Percentiles rank a stretch among this genome's conserved stretches.
Conservation (phyloP, 352 stramenopile genomes). For the Phytophthora macrochlamydospora region DNA sequence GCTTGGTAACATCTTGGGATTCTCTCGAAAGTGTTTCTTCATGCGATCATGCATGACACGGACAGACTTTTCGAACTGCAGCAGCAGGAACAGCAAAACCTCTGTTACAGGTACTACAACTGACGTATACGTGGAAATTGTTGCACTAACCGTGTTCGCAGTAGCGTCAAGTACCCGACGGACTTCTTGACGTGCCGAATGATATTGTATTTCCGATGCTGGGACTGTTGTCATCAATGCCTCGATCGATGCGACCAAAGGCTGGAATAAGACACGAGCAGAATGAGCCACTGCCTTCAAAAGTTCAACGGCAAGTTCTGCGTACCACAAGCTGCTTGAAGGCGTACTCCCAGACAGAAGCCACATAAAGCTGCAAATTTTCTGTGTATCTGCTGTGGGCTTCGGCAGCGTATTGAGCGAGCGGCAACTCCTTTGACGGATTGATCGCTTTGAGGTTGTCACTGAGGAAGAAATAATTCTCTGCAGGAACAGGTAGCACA, state of each 20-base stretch:
- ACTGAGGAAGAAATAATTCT: slow-evolving; percentile 75
- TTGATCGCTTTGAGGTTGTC: slow-evolving; percentile 61
- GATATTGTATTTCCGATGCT: slow-evolving; percentile 68
- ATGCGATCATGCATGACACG: slow-evolving; percentile 72
- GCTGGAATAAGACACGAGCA: slow-evolving; percentile 20
- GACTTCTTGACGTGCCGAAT: slow-evolving; percentile 64
- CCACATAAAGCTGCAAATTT: slow-evolving; percentile 54
- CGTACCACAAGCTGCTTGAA: slow-evolving; percentile 64
- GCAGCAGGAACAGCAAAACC: slow-evolving; percentile 5
- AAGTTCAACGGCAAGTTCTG: background rate
- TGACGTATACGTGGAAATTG: no score
- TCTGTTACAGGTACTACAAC: no score
- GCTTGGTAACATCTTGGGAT: slow-evolving; percentile 52
- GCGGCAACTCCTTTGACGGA: slow-evolving; percentile 42
- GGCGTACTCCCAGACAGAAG: slow-evolving; percentile 73
- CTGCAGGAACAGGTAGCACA: slow-evolving; percentile 16
- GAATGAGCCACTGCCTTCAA: background rate
- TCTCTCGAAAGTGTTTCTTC: slow-evolving; percentile 73
- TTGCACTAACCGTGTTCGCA: slow-evolving; percentile 33
- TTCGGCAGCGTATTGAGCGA: slow-evolving; percentile 57
- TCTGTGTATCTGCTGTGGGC: slow-evolving; percentile 46
- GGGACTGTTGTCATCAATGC: slow-evolving; percentile 60
- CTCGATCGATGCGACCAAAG: slow-evolving; percentile 61
- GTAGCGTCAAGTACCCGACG: slow-evolving; percentile 54
- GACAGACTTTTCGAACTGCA: slow-evolving; percentile 71